Percentiles rank a stretch among this genome's conserved stretches.
Evolutionary conservation across 2,329 filamentous ascomycete genomes (phyloP).

Genomic region (Sclerotinia nivalis): DNA sequence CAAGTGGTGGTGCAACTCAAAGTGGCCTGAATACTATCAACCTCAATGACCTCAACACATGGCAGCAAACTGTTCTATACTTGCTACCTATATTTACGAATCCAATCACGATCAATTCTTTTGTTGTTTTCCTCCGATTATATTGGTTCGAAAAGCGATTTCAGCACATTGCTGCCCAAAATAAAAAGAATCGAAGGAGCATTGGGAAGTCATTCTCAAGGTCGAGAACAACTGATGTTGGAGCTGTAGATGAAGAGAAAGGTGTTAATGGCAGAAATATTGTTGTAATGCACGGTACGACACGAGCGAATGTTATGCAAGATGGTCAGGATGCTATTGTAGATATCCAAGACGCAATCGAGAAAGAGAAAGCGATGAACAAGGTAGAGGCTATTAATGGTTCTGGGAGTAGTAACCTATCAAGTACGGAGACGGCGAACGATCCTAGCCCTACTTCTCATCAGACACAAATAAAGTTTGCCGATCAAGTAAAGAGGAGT

Average conservation of each 20-base stretch:
- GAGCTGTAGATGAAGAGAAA: slow-evolving; percentile 46
- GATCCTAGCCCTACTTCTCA: slow-evolving; percentile 21
- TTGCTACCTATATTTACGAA: slow-evolving; percentile 72
- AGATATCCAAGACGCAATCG: slow-evolving; percentile 24
- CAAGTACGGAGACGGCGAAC: slow-evolving; percentile 27
- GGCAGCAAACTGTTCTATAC: slow-evolving; percentile 73
- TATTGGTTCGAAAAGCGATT: slow-evolving; percentile 99
- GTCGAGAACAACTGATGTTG: slow-evolving; percentile 51
- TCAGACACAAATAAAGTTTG: slow-evolving; percentile 58
- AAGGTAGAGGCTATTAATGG: slow-evolving; percentile 30
- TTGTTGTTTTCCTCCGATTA: slow-evolving; percentile 86
- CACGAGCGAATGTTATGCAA: slow-evolving; percentile 53
- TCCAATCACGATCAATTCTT: slow-evolving; percentile 80
- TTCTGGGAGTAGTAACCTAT: slow-evolving; percentile 25
- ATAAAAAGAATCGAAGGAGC: slow-evolving; percentile 64
- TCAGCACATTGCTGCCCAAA: slow-evolving; percentile 76
- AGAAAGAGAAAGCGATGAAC: slow-evolving; percentile 28
- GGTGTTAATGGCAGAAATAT: slow-evolving; percentile 69
- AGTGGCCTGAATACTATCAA: slow-evolving; percentile 85
- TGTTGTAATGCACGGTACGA: slow-evolving; percentile 61
- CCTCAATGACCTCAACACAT: slow-evolving; percentile 66
- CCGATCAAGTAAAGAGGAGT: slow-evolving; percentile 62
- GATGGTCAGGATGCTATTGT: slow-evolving; percentile 57
- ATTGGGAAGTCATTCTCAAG: slow-evolving; percentile 62
- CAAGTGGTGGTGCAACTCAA: slow-evolving; percentile 84